Evolutionary conservation across 176 grass and related monocot genomes (phyloP).

Genomic region (Avena sativa): DNA sequence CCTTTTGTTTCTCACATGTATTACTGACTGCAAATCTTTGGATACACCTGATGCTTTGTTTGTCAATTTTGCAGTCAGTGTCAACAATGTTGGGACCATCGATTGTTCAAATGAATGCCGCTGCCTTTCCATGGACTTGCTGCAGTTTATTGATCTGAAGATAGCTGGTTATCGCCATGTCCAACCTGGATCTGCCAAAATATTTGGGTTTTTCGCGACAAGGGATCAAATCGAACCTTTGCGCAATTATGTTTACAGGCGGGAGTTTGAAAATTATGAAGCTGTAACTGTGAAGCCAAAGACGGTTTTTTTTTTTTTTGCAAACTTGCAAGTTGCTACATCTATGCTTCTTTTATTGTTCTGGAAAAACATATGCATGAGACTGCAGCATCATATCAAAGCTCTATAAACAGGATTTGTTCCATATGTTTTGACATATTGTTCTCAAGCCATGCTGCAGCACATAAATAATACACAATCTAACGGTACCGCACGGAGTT

Average conservation of each 20-base stretch:
- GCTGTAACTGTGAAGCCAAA: not conserved
- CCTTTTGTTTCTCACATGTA: not conserved
- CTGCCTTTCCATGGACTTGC: not conserved
- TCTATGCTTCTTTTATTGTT: not conserved
- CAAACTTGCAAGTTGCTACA: not conserved
- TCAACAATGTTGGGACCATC: not conserved
- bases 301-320: not conserved
- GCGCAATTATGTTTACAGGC: conserved; percentile 44
- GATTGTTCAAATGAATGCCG: conserved; percentile 28
- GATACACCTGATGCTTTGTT: not conserved
- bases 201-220: conserved; percentile 38
- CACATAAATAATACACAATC: too few species aligned
- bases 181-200: conserved; percentile 33
- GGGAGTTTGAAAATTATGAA: conserved; percentile 42
- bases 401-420: not conserved
- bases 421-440: not conserved
- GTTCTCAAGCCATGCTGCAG: not conserved
- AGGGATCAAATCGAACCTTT: conserved; percentile 34
- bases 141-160: conserved; percentile 38
- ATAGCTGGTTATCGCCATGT: conserved; percentile 36
- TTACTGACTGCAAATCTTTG: not conserved
- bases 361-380: not conserved
- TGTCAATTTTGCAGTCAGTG: conserved; percentile 8
- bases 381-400: not conserved
- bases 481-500: not conserved